A percentile compares a stretch with the other conserved stretches of the same genome.
Conservation (phyloP, 768 basidiomycete species). For the Trametes maxima region DNA sequence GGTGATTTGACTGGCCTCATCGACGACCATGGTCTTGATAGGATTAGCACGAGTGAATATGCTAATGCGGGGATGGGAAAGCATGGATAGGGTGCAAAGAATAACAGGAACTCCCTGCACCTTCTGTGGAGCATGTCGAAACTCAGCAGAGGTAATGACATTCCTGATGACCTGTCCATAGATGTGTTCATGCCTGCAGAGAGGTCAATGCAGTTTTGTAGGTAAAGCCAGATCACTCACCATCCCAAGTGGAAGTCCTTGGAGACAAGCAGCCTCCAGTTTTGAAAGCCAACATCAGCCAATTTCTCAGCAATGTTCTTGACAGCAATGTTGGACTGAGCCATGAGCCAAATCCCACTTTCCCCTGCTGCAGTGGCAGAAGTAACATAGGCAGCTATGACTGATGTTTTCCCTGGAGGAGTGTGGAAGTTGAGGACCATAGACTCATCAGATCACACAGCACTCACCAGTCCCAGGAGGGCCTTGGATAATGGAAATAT, state of each 20-base stretch:
- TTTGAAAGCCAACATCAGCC: conserved; percentile 47
- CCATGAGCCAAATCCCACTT: conserved; percentile 73
- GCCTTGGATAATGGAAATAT: conserved; percentile 39
- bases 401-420: conserved; percentile 33
- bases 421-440: neutral
- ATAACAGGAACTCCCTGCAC: conserved; percentile 55
- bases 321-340: conserved; percentile 86
- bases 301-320: conserved; percentile 89
- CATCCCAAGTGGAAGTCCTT: conserved; percentile 66
- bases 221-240: conserved; percentile 40
- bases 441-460: neutral
- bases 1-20: conserved; percentile 38
- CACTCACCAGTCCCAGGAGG: conserved; percentile 34
- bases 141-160: conserved; percentile 52
- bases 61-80: conserved; percentile 44
- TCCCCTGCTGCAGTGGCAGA: conserved; percentile 31
- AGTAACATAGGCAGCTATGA: conserved; percentile 37
- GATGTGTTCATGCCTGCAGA: conserved; percentile 76
- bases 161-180: conserved; percentile 53
- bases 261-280: conserved; percentile 75
- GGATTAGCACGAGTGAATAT: conserved; percentile 32
- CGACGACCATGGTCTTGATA: conserved; percentile 36
- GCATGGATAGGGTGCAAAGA: conserved; percentile 79
- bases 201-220: conserved; percentile 14
- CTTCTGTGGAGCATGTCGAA: conserved; percentile 25